Base-by-base conservation (phyloP, 257 asterid species). In the Nicotiana tabacum region DNA sequence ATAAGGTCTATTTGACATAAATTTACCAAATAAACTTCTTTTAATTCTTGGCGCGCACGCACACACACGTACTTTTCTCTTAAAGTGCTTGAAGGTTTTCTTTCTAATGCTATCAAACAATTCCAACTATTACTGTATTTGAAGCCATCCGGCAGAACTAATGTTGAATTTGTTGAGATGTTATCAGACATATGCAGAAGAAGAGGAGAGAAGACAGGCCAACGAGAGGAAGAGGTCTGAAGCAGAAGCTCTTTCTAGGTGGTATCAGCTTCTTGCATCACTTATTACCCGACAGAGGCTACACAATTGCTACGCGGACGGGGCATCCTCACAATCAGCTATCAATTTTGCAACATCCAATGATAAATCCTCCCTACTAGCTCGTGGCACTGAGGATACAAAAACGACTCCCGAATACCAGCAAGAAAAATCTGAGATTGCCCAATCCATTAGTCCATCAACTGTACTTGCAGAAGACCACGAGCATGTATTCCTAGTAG, bases 201-300 rank as follows among this genome's bases (percentile, higher is more conserved):
- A 96, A 85, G 94, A 91, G 87, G 94, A 83, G 76, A 94, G 92
- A 87, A 91, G 97, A 89, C 89, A 89, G 60, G 93, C 93, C 0
- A 93, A 87, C 77, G 97, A 94, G 92, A 91, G 83, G 72, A 87
- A 80, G 78, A 91, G 81, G 87, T 83, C 85, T 1, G 98, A 93
- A 85, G 89, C 84, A 11, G 92, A 88, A 84, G 98, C 99, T 57
- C 92, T 93, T 68, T 90, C 93, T 30, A 92, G 94, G 90, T 96
- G 99, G 99, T 94, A 94, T 89, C 99, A 96, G 87, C 98, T 96
- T 83, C 98, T 96, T 81, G 92, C 97, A 17, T 96, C 99, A 81
- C 87, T 96, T 46, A 81, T 92, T 64, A 96, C 97, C 18, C 90
- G 97, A 30, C 98, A 92, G 86, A 89, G 97, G 85, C 85, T 96